Evolutionary conservation across 129 eudicot genomes (phyloP), one percentile per base, ranked within the genome.

Genomic region (Calendula officinalis): DNA sequence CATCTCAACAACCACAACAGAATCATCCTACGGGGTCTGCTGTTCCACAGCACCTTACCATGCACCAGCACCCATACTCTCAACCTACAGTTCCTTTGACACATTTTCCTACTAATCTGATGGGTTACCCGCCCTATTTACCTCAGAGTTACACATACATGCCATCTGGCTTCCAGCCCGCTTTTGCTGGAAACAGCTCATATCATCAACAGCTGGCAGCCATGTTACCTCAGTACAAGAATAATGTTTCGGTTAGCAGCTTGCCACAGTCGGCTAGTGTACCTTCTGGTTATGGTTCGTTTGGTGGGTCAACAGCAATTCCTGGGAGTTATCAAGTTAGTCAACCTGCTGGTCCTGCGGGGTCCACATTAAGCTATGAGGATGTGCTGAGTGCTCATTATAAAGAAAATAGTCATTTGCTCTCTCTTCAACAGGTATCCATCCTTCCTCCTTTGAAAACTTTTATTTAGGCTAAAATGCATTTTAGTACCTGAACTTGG

Each of bases 151-250:
- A 94, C 65, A 68, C 91, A n/a, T 94, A 88, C 60, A 70, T 94
- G 95, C 97, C 99, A 12, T 81, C 92, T 67, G 97, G 86, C 44
- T 94, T 81, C 59, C 96, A 85, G 67, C 99, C 86, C 45, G 75
- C 88, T 45, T 83, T 82, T 77, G 90, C 90, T 32, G 96, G 91
- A 30, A 91, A 88, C 69, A 94, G 48, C 55, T 50, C 86, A 0
- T 85, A 86, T 70, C 95, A 86, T 76, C 99, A 89, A 46, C 86
- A 95, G 55, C 66, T 92, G 45, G 96, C 96, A 7, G 83, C 83
- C 35, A 65, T 81, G 76, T 80, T 83, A 14, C 95, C 96, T 41
- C 96, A 81, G 51, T 88, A 92, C 50, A 94, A 89, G 56, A 94
- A 80, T 44, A 88, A 76, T 41, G 72, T 73, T 54, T 77, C 95